A percentile compares a stretch with the other conserved stretches of the same genome.
Conservation (phyloP, 352 stramenopile genomes). For the Pythium chondricola region DNA sequence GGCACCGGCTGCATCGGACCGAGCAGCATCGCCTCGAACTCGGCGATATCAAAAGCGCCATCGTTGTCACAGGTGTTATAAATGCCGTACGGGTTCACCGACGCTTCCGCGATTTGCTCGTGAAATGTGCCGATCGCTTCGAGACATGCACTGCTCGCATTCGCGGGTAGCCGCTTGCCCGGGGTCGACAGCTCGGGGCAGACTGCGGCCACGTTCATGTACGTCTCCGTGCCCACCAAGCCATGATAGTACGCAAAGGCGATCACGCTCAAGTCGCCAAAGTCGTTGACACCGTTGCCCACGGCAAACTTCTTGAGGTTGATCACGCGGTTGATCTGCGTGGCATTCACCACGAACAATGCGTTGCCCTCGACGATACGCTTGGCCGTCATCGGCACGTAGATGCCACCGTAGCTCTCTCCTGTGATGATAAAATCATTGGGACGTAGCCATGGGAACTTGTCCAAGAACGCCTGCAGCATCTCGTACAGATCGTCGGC, state of each 20-base stretch:
- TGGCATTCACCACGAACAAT: not conserved
- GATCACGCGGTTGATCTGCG: slow-evolving; percentile 24
- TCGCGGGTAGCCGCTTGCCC: not conserved
- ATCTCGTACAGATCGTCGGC: slow-evolving; percentile 64
- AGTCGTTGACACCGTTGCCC: slow-evolving; percentile 47
- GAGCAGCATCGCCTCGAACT: slow-evolving; percentile 32
- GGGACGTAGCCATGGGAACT: slow-evolving; percentile 69
- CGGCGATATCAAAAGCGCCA: slow-evolving; percentile 29
- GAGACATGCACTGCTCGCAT: slow-evolving; percentile 4
- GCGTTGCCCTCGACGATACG: slow-evolving; percentile 42
- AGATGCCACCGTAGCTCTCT: slow-evolving; percentile 67
- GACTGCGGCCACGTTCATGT: slow-evolving; percentile 21
- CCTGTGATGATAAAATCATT: slow-evolving; percentile 74
- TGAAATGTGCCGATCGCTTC: slow-evolving; percentile 1
- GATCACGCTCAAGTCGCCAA: slow-evolving; percentile 19
- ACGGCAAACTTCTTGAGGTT: slow-evolving; percentile 88
- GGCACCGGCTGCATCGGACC: slow-evolving; percentile 27
- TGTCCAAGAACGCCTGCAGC: slow-evolving; percentile 72
- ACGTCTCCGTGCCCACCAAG: slow-evolving; percentile 34
- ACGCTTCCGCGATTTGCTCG: slow-evolving; percentile 14
- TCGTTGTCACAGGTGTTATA: slow-evolving; percentile 37
- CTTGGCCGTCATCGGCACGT: slow-evolving; percentile 42
- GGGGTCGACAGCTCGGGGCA: slow-evolving; percentile 19
- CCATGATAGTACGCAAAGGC: slow-evolving; percentile 53
- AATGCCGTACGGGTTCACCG: slow-evolving; percentile 55